Evolutionary conservation across 208 protist species (phyloP), one percentile per base, ranked within the genome.

Genomic region (Leishmania martiniquensis): DNA sequence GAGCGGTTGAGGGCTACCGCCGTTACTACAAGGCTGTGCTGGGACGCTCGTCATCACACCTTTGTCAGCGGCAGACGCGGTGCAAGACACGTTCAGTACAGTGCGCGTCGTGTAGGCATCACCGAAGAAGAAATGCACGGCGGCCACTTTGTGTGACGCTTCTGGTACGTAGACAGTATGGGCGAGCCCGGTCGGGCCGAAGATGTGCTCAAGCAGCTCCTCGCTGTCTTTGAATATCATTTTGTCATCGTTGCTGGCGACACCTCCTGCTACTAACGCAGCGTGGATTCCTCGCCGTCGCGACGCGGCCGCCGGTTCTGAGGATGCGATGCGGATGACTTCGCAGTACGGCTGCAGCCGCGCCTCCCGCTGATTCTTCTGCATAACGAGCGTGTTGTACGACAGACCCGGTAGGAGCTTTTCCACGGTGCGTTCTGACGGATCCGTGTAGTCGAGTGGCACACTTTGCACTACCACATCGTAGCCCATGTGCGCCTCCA

Each of bases 61-160:
- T 39, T 22, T 63, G 39, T 42, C 25, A 29, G 42, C 25, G 55
- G 9, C 57, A 55, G 29, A 66, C 59, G 22, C 62, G 32, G 72
- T 72, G 42, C 72, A 85, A 15, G 73, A 65, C 25, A 87, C 78
- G 22, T 60, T 78, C 42, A 83, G 63, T 32, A 67, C 81, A 17
- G 89, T 95, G n/a, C 86, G 89, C 12, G 89, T 90, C 9, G 91
- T 91, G 77, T 88, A 90, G 57, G 86, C 86, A 57, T 95, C 89
- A 22, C 91, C 91, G 68, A 95, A 95, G 54, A 95, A n/a, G 78
- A 95, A 95, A 37, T 84, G 42, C 54, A 90, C 82, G 13, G 83
- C 69, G 22, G 88, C 85, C 3, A 78, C 47, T 75, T 88, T 92
- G n/a, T 67, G 75, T 22, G 82, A 84, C 15, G 74, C 25, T 29